These are phyloP conservation scores for Trichoderma sp. DNA, from an alignment of 2,329 filamentous ascomycete species.

Conservation along the genomic window DNA sequence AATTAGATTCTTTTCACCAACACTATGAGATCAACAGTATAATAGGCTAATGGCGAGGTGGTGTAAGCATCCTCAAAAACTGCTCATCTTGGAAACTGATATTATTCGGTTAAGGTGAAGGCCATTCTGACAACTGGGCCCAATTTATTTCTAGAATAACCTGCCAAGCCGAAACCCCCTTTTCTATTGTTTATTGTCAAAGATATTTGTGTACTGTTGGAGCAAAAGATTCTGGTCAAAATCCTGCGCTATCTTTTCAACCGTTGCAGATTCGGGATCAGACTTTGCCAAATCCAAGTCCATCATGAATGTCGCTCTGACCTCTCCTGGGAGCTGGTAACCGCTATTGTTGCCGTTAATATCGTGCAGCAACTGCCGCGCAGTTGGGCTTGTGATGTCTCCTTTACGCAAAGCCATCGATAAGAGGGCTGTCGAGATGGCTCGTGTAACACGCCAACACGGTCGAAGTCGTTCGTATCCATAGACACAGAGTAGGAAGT, in stretches of 20 bases:
- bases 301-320: constrained; percentile 35
- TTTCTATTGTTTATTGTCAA: neutral
- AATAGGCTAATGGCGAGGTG: neutral
- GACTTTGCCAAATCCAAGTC: constrained; percentile 33
- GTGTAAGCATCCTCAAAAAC: neutral
- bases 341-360: constrained; percentile 23
- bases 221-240: constrained; percentile 33
- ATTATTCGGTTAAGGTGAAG: neutral
- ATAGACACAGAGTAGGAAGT: constrained; percentile 39
- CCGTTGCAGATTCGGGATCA: constrained; percentile 32
- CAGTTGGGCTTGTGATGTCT: constrained; percentile 31
- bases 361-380: constrained; percentile 28
- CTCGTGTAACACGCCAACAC: constrained; percentile 36
- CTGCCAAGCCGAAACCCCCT: neutral
- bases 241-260: constrained; percentile 31
- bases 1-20: neutral
- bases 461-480: constrained; percentile 36
- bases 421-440: constrained; percentile 35
- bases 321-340: constrained; percentile 15
- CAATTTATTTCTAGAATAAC: neutral
- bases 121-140: neutral
- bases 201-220: constrained; percentile 26
- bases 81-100: neutral
- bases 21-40: neutral
- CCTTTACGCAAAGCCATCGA: constrained; percentile 36